Base-by-base conservation (phyloP, 352 stramenopile genomes). In the Phytophthora citricola region DNA sequence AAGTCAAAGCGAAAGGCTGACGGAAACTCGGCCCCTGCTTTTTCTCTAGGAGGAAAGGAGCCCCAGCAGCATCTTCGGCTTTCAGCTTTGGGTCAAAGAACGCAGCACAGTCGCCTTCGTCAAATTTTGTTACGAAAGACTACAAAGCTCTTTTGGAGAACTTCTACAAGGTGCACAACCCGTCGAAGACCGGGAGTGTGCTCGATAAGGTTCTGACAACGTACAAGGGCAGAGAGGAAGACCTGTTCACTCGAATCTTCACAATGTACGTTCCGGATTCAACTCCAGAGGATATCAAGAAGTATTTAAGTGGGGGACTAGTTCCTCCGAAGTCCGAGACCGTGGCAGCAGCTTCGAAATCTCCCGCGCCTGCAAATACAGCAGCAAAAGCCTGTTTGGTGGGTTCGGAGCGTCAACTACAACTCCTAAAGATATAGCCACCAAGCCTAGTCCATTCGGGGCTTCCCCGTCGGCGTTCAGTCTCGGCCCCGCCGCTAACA, bases 121-220 rank as follows among this genome's bases (percentile, higher is more conserved):
- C 47, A 40, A 29, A 48, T 39, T 48, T 65, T 55, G 48, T 24
- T 26, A 54, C 62, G 7, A 68, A 39, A 14, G 73, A 87, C 51
- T 90, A 85, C 66, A 88, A 85, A 55, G 48, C 55, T 6, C 63
- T 83, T 36, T 58, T 93, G 20, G 44, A 75, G 43, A 83, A 75
- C 15, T 93, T 93, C 47, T 93, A 92, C 47, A 71, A 81, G 67
- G 75, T 83, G 29, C 70, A 86, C 68, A 92, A 92, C 55, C 62
- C 75, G 2, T 54, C 70, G 4, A 90, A 90, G 62, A 48, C 71
- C 40, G 51, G 44, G 10, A 66, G 76, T 56, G 65, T 61, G 58
- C 78, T 78, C 9, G 79, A 89, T 15, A 91, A 89, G 54, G 79
- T 70, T 17, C 40, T 92, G 41, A 54, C 39, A 36, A 76, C 84